Base-by-base conservation (phyloP, 2,329 filamentous ascomycete genomes). In the Epichloe brachyelytri region DNA sequence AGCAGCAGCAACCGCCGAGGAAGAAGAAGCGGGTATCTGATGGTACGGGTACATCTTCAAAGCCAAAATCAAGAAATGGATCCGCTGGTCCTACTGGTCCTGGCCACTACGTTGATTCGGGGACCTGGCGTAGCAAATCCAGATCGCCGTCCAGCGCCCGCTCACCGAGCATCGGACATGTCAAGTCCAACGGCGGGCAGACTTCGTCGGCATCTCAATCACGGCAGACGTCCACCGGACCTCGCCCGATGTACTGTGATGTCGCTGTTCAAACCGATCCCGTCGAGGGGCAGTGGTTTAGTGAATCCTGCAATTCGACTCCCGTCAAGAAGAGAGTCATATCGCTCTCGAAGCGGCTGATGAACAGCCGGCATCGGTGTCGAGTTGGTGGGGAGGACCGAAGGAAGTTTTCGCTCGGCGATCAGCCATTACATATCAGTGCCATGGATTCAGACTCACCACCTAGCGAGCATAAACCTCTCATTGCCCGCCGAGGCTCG, bases 21-120 rank as follows among this genome's bases (percentile, higher is more conserved):
- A 84, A 83, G 63, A 82, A 83, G 68, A 83, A 83, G 61, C 74
- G 79, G 7, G 64, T 69, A 2, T 82, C 80, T 0, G 80, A 83
- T 56, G 78, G 78, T 5, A 70, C 68, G 3, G 59, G 56, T 1
- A 49, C 51, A 10, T 62, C 65, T 1, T 62, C 65, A 2, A 75
- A 71, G 51, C 52, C 67, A 1, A 75, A 72, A 51, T 60, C 65
- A 3, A 62, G 65, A 3, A 68, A 67, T 49, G 68, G 65, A n/a
- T 65, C 64, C 10, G 57, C 62, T 8, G 68, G 60, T 3, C 64
- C 65, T 22, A 59, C 62, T 10, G 68, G 58, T 4, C 63, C 65
- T 15, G 60, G 63, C 10, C 67, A 68, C 5, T 79, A 79, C 52
- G 70, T 76, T 0, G 77, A 81, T 58, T 71, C 73, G 3, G 72